Conservation (phyloP, 768 basidiomycete genomes). For the Podaxis mareebaensis region DNA sequence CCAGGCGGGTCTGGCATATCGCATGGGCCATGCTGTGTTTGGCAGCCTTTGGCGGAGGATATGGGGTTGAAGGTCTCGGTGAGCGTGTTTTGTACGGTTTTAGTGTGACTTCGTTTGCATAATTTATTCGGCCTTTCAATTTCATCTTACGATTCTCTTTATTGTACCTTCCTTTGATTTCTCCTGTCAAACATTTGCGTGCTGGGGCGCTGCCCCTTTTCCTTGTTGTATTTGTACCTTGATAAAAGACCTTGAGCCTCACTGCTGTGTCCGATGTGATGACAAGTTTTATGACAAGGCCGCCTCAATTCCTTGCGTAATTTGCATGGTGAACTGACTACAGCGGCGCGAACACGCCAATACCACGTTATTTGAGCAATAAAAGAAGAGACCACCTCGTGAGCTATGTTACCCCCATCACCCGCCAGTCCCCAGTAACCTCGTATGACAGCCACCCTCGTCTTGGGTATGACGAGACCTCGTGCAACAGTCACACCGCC, state of each 20-base stretch:
- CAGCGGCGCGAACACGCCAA: not conserved
- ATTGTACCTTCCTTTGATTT: not conserved
- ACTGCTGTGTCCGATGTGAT: too few species aligned
- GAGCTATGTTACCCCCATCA: not conserved
- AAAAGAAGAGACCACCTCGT: not conserved
- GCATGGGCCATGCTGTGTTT: constrained; percentile 7
- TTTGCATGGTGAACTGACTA: not conserved
- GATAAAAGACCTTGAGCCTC: not conserved
- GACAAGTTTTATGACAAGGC: too few species aligned
- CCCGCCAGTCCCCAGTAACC: not conserved
- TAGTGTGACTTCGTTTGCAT: not conserved
- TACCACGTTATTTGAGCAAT: not conserved
- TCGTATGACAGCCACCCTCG: not conserved
- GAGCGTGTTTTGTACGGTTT: not conserved
- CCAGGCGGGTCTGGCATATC: constrained; percentile 1
- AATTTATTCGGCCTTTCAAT: not conserved
- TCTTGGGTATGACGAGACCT: not conserved
- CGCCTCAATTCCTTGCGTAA: too few species aligned
- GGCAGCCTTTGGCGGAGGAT: constrained; percentile 10
- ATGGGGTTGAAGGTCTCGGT: not conserved
- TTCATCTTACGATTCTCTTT: not conserved
- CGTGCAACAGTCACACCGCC: not conserved
- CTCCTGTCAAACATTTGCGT: not conserved
- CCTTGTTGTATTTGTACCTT: not conserved
- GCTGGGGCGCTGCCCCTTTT: not conserved